phyloP scores from a whole-genome alignment of 2,329 filamentous ascomycete genomes.

The Dothistroma septosporum region DNA sequence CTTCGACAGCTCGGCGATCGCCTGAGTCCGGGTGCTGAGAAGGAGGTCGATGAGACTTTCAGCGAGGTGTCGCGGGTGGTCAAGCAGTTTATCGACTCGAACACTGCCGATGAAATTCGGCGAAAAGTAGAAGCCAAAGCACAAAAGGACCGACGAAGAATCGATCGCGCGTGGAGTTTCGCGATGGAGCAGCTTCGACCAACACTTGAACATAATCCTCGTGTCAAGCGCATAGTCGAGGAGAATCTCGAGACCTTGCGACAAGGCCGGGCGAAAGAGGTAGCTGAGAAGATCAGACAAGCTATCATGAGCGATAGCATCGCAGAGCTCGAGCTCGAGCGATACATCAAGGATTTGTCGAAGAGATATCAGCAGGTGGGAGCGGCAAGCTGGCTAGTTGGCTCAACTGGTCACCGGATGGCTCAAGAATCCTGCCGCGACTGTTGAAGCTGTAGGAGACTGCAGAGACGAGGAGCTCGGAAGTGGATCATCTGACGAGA shows the following conservation, averaged over 20 bases:
- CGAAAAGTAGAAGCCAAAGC: constrained; percentile 65
- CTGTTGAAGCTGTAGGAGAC: constrained; percentile 60
- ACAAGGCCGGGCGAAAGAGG: constrained; percentile 59
- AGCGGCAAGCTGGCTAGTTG: constrained; percentile 51
- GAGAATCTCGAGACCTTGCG: constrained; percentile 65
- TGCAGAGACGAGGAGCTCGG: constrained; percentile 62
- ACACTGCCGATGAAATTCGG: constrained; percentile 52
- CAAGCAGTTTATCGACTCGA: constrained; percentile 55
- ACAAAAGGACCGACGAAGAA: constrained; percentile 60
- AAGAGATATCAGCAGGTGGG: constrained; percentile 56
- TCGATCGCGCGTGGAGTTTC: constrained; percentile 67
- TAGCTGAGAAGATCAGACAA: constrained; percentile 59
- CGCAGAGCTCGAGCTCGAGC: constrained; percentile 55
- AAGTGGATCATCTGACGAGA: constrained; percentile 64
- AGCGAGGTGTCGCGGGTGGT: constrained; percentile 61
- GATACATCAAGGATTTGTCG: constrained; percentile 56
- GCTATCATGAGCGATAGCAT: constrained; percentile 59
- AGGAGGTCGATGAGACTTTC: constrained; percentile 69
- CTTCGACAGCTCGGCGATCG: constrained; percentile 64
- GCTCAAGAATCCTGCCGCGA: constrained; percentile 61
- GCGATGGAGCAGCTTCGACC: constrained; percentile 63
- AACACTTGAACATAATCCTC: constrained; percentile 67
- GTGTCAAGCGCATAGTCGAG: constrained; percentile 67
- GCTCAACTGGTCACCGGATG: constrained; percentile 60
- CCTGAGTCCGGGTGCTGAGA: constrained; percentile 71